Base-by-base conservation (phyloP, 2,329 filamentous ascomycete genomes). In the Fusarium austroafricanum region DNA sequence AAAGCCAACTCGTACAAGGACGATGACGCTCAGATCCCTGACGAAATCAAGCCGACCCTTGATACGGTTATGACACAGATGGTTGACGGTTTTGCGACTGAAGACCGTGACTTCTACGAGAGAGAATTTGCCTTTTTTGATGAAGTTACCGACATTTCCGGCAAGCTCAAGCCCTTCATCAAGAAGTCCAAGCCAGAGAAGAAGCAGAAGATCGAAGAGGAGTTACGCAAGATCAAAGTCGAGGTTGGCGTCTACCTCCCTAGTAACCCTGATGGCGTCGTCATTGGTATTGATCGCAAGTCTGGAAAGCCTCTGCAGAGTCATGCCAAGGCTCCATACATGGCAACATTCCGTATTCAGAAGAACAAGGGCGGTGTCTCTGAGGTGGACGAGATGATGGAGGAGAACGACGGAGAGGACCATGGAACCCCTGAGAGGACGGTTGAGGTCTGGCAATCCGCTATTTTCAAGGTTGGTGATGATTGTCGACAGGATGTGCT, bases 391-490 rank as follows among this genome's bases (percentile, higher is more conserved):
- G 83, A 84, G 8, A 78, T 86, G 74, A 77, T 84, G 9, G 83
- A 84, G 60, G 84, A 85, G 45, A 76, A 81, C 4, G 80, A 80
- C 50, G 81, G 82, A 55, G 78, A 75, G 8, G 74, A 68, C 11
- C 61, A 72, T 23, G 72, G 72, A 35, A 62, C 65, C 1, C 72
- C 73, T n/a, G 75, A 77, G 52, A 88, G 86, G 73, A 92, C 89
- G 0, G 89, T 97, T 71, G 96, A 99, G 78, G 91, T 95, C n/a
- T 98, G 96, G 96, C 96, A 99, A 79, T 97, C 94, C 3, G 96
- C 95, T 57, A 99, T 99, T 75, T 99, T 99, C 89, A 99, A 99
- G 79, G 96, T 99, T 47, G 96, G 96, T 65, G 96, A 99, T 77
- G 96, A 99, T 79, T 98, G 96, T 77, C 91, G 96, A 50, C 96